Base-by-base conservation (phyloP, 257 asterid species). In the Gardenia jasminoides region DNA sequence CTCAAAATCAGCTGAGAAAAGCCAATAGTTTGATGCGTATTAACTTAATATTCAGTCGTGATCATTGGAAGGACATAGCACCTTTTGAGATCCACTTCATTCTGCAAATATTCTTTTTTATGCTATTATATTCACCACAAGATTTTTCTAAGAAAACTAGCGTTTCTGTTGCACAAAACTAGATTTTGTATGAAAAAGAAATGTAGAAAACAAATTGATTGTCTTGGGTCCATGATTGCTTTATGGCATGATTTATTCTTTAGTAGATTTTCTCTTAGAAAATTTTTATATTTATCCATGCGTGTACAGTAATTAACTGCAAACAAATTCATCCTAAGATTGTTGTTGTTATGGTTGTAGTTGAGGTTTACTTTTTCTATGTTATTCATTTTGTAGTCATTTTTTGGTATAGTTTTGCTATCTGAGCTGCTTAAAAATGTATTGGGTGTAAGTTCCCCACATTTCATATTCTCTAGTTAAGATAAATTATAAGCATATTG, bases 1-100 rank as follows among this genome's bases (percentile, higher is more conserved):
- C 22, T 59, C 90, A 46, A 88, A 83, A 71, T 80, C 79, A 24
- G 89, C 81, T 72, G 89, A 83, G 41, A 91, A 90, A 87, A 83
- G 83, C 71, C 83, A 83, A 83, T 93, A 80, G 88, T 73, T 47
- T 43, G 0, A 41, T 44, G 78, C 59, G 78, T 50, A 50, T 48
- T 16, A 4, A 44, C 39, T 0, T 70, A 70, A 24, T 31, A 31
- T 50, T 33, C 52, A 20, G 36, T 36, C 10, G 30, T 19, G 54
- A 52, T 73, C 50, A 16, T 41, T 20, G 3, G 3, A 36, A 33
- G 67, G 33, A 64, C 48, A 31, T 31, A 31, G 66, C 9, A 24
- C 36, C 50, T 54, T 65, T 19, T 13, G 10, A 68, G 50, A 54
- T 52, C 54, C n/a, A 19, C 3, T 36, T 72, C 30, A 15, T 46